Base-by-base conservation (phyloP, 2,329 filamentous ascomycete species). In the Colletotrichum horii region DNA sequence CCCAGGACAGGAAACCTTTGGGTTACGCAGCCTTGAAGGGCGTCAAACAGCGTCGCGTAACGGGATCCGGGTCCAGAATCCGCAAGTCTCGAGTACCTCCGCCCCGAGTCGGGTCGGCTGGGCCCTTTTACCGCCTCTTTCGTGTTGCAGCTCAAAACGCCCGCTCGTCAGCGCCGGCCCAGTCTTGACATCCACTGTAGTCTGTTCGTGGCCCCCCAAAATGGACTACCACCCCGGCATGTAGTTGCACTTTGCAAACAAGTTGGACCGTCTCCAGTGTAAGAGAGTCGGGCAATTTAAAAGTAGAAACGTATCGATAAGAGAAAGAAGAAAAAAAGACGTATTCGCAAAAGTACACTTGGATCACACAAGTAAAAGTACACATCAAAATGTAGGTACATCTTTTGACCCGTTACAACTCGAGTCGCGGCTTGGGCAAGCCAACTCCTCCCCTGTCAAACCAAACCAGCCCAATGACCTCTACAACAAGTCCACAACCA, bases 141-240 rank as follows among this genome's bases (percentile, higher is more conserved):
- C 64, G 69, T 48, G 70, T 73, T 75, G 70, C 73, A 73, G 69
- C 62, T 68, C 64, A 75, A 73, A 75, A 75, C 73, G 72, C 72
- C 69, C 69, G 69, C 69, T 72, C 8, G 55, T 65, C 73, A 64
- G 64, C 73, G 70, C 73, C 73, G 73, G 43, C 64, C 70, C 66
- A 69, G 56, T 48, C 26, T 30, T 48, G 66, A 32, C 32, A 48
- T 69, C 22, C 48, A 58, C 26, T 58, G 38, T 48, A 48, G 38
- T 48, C 38, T 48, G n/a, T 52, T 52, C 43, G 43, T 52, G 43
- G 55, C 22, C 24, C 55, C 24, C 55, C 55, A 16, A 26, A 12
- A 30, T 6, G 55, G 26, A 26, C 43, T 22, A 8, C 43, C 1
- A 55, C 24, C 66, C 66, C 58, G 67, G 67, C 67, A 58, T 56